Base-by-base conservation (phyloP, 1,284 basidiomycete species). In the Erythrobasidium hasegawianum region DNA sequence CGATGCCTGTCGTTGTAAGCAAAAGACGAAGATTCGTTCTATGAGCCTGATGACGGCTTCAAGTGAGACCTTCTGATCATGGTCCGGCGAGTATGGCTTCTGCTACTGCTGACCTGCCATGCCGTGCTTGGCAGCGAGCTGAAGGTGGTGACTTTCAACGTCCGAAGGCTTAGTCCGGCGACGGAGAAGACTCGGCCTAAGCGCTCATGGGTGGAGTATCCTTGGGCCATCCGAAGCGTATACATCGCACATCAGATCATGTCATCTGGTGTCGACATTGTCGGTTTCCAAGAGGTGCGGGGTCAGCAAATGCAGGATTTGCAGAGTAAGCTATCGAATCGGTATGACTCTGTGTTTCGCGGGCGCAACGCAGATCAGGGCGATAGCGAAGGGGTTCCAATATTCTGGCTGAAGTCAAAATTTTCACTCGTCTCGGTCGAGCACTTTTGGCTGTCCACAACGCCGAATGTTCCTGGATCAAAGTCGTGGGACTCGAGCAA, bases 361-460 rank as follows among this genome's bases (percentile, higher is more conserved):
- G 22, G 22, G 7, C 43, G 43, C 8, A 47, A 47, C 43, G 43
- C 16, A n/a, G 22, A 24, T n/a, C 16, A 5, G 8, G 22, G 43
- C 43, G n/a, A 47, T 8, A 47, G 43, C 43, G 43, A 47, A 14
- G 43, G 43, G 8, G 43, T 47, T n/a, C 43, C 43, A 24, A 14
- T 47, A n/a, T 47, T 47, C 43, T 47, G 43, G 43, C 22, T 24
- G 43, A 47, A 47, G 22, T 4, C n/a, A 10, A 60, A 67, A 22
- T 67, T 72, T 27, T 14, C 49, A 13, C 62, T 70, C 64, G 16
- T 67, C 40, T 26, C 38, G 7, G n/a, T 49, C 3, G 1, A 57
- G 11, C 64, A 72, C 57, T 68, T 64, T 24, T 74, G 73, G 73
- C 69, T 74, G 24, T 72, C 71, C n/a, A 68, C 64, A 10, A 70